Evolutionary conservation across 495 filamentous ascomycete species (phyloP).

Genomic region (Podospora bellae-mahoneyi): DNA sequence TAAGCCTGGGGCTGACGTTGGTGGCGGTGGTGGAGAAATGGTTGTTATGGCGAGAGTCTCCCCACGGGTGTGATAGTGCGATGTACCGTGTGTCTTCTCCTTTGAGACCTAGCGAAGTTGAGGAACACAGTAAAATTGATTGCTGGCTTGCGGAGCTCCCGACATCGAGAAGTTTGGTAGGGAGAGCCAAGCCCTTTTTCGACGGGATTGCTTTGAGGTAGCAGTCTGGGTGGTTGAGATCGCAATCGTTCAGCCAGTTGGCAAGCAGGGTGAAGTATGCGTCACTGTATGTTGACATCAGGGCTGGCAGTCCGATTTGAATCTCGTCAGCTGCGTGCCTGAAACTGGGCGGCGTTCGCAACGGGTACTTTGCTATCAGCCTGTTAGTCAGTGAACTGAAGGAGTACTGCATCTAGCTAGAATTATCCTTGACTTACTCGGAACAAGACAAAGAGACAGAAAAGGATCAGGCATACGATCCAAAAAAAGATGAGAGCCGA

Average conservation of each 20-base stretch:
- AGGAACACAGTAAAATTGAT: neutral
- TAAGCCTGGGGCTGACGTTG: neutral
- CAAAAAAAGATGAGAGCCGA: constrained; percentile 2
- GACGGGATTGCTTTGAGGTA: neutral
- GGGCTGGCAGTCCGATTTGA: neutral
- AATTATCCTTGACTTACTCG: neutral
- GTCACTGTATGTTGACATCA: neutral
- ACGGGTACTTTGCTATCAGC: neutral
- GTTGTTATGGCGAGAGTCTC: neutral
- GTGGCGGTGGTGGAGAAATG: constrained; percentile 3
- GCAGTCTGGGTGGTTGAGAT: neutral
- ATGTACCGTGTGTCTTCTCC: neutral
- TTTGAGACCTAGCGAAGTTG: neutral
- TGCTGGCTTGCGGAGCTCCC: neutral
- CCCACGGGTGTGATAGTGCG: constrained; percentile 12
- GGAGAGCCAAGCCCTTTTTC: neutral
- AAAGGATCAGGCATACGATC: neutral
- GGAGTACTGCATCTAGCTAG: no score
- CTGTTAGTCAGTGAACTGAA: neutral
- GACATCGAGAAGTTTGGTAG: constrained; percentile 1
- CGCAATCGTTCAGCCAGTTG: constrained; percentile 9
- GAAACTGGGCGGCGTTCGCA: neutral
- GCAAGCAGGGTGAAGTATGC: neutral
- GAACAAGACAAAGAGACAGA: neutral
- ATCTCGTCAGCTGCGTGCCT: neutral